Evolutionary conservation across 2,329 filamentous ascomycete species (phyloP).

Genomic region (Penicillium sp.): DNA sequence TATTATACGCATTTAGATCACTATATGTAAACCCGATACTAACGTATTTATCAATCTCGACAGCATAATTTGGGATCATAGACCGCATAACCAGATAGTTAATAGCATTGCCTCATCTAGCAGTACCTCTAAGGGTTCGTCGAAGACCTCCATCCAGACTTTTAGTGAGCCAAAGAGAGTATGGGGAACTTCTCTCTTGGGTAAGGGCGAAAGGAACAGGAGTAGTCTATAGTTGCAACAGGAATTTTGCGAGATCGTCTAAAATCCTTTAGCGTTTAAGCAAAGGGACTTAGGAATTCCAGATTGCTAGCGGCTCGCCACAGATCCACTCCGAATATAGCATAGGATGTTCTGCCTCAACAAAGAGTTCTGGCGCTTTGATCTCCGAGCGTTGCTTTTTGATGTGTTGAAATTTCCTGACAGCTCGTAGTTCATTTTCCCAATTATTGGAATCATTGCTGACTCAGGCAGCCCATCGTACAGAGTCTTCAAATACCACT

Average conservation of each 20-base stretch:
- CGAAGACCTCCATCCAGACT: constrained; percentile 15
- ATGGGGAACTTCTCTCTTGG: not conserved
- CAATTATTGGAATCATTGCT: not conserved
- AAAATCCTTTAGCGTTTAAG: not conserved
- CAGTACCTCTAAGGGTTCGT: constrained; percentile 13
- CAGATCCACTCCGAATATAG: constrained; percentile 10
- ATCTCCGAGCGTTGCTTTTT: constrained; percentile 1
- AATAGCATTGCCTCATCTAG: constrained; percentile 14
- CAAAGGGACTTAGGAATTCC: not conserved
- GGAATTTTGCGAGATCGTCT: constrained; percentile 9
- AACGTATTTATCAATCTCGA: constrained; percentile 11
- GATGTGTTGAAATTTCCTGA: not conserved
- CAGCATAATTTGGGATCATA: constrained; percentile 16
- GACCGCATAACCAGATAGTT: constrained; percentile 20
- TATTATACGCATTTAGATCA: constrained; percentile 15
- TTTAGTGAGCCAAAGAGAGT: constrained; percentile 13
- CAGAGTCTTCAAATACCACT: constrained; percentile 5
- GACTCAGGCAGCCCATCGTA: constrained; percentile 8
- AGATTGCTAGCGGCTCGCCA: constrained; percentile 5
- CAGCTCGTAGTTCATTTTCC: constrained; percentile 1
- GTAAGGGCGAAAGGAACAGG: not conserved
- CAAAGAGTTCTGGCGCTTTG: not conserved
- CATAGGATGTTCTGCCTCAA: constrained; percentile 1
- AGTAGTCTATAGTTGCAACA: constrained; percentile 14
- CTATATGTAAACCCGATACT: constrained; percentile 15